These are phyloP conservation scores for Fusarium sororula DNA, from an alignment of 2,329 filamentous ascomycete genomes.

Conservation along the genomic window DNA sequence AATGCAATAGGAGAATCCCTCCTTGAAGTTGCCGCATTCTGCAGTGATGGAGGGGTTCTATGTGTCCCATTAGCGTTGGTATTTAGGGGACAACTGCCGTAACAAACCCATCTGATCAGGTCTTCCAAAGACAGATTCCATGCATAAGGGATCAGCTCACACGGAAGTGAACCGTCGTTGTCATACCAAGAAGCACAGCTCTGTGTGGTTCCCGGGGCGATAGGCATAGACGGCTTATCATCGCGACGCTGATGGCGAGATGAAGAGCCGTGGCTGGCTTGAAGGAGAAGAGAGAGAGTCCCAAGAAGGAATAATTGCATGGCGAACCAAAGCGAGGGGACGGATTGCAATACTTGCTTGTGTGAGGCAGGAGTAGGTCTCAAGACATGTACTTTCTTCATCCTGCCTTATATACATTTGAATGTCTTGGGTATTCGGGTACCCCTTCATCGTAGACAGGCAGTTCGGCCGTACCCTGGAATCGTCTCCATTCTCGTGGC, in stretches of 20 bases:
- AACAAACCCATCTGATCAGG: neutral
- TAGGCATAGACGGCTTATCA: neutral
- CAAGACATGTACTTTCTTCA: neutral
- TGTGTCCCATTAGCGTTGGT: neutral
- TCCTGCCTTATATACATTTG: neutral
- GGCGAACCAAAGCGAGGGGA: neutral
- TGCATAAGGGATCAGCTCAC: neutral
- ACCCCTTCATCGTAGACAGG: neutral
- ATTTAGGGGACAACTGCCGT: accelerated
- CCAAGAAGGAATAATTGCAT: neutral
- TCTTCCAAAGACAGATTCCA: neutral
- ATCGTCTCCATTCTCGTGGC: too few relatives aligned
- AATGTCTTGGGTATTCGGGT: neutral
- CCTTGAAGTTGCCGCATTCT: neutral
- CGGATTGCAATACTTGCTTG: too few relatives aligned
- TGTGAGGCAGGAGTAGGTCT: neutral
- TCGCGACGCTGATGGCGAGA: neutral
- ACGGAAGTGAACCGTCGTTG: neutral
- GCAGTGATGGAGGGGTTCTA: neutral
- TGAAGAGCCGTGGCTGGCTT: neutral
- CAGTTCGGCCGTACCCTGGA: neutral
- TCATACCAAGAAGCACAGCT: neutral
- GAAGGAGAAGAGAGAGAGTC: neutral
- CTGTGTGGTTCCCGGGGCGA: neutral
- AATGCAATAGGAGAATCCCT: neutral